phyloP scores from a whole-genome alignment of 192 early-diverging fungal genomes.

The Podila clonocystis region DNA sequence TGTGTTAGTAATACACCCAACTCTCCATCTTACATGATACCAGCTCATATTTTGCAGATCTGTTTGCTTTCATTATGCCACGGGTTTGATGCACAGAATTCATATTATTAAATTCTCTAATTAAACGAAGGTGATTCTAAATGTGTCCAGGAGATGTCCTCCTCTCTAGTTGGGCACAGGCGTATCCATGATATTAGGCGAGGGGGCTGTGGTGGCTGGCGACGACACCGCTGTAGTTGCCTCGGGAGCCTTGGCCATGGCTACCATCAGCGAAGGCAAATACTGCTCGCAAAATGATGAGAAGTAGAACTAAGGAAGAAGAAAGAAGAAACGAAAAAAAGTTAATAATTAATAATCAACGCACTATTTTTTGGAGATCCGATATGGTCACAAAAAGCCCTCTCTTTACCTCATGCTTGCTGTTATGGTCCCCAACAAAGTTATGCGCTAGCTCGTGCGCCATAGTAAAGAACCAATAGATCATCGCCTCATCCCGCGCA shows the following conservation, averaged over 20 bases:
- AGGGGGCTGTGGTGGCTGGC: neutral
- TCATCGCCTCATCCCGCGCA: slow-evolving; percentile 51
- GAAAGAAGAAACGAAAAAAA: neutral
- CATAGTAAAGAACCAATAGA: slow-evolving; percentile 88
- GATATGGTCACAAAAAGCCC: neutral
- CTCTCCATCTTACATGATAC: no score
- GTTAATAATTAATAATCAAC: neutral
- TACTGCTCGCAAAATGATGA: slow-evolving; percentile 81
- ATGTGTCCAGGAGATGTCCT: neutral
- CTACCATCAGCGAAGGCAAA: slow-evolving; percentile 56
- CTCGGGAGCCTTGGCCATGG: slow-evolving; percentile 20
- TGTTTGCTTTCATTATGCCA: no score
- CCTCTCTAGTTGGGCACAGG: slow-evolving; percentile 33
- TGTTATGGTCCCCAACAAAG: slow-evolving; percentile 73
- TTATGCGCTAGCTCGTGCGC: slow-evolving; percentile 90
- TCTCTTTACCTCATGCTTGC: slow-evolving; percentile 69
- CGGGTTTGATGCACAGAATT: no score
- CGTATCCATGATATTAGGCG: slow-evolving; percentile 35
- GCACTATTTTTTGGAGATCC: neutral
- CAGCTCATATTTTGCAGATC: no score
- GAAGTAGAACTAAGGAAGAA: slow-evolving; percentile 69
- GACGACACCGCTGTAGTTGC: neutral
- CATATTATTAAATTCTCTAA: no score
- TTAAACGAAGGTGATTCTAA: neutral
- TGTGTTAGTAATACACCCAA: no score